These are phyloP conservation scores for Mallotus repandus DNA, from an alignment of 441 rosid species.

Conservation along the genomic window DNA sequence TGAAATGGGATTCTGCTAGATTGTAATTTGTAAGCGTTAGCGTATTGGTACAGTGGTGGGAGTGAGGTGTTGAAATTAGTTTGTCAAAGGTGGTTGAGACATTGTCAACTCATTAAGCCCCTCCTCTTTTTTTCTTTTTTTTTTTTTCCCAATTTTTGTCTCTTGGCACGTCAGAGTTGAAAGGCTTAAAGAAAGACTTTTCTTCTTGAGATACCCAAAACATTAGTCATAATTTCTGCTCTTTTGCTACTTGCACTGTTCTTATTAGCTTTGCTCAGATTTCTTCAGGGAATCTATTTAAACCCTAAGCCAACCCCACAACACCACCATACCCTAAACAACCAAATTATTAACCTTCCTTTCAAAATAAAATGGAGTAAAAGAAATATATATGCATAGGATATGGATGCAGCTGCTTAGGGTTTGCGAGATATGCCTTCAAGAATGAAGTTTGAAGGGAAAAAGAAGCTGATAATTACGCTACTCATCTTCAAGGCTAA, in stretches of 20 bases:
- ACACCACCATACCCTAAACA: not conserved
- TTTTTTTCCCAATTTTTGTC: conserved; percentile 8
- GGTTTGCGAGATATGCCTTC: conserved; percentile 27
- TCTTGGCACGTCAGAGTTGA: conserved; percentile 25
- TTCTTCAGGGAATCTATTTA: conserved; percentile 24
- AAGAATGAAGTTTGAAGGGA: conserved; percentile 17
- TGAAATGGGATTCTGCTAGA: conserved; percentile 7
- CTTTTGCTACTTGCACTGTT: conserved; percentile 21
- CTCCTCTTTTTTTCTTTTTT: too few species aligned
- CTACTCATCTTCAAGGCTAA: not conserved
- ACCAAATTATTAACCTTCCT: not conserved
- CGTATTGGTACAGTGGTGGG: not conserved
- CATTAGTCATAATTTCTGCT: conserved; percentile 22
- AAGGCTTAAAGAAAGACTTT: conserved; percentile 13
- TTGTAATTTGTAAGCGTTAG: conserved; percentile 27
- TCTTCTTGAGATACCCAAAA: conserved; percentile 2
- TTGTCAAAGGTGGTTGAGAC: conserved; percentile 20
- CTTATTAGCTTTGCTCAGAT: conserved; percentile 20
- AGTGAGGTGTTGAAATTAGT: conserved; percentile 14
- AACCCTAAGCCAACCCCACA: conserved; percentile 18
- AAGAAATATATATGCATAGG: not conserved
- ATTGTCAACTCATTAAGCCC: conserved; percentile 24
- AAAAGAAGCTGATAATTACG: not conserved
- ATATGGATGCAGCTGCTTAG: conserved; percentile 15
- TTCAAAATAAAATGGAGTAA: not conserved